These are phyloP conservation scores for Euphrasia confusa DNA, from an alignment of 257 asterid species.

Conservation along the genomic window DNA sequence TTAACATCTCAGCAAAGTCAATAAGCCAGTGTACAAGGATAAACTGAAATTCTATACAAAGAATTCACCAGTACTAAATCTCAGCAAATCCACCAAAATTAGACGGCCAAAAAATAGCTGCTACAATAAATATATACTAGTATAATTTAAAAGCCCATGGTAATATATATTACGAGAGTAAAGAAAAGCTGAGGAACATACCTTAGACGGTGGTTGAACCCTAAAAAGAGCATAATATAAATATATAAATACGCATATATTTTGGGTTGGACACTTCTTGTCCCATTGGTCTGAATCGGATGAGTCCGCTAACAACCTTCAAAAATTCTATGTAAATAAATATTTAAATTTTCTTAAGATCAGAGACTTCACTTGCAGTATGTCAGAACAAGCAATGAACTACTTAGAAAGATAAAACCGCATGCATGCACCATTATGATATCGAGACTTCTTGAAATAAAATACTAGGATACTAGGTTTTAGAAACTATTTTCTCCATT, in stretches of 20 bases:
- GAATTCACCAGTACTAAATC: background rate
- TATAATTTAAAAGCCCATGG: constrained; percentile 5
- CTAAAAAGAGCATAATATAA: too few species aligned
- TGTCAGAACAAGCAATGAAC: background rate
- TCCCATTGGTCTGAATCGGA: background rate
- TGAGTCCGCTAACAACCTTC: background rate
- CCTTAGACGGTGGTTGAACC: background rate
- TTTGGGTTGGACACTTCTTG: too few species aligned
- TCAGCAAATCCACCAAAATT: background rate
- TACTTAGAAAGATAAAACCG: background rate
- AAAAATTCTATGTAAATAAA: background rate
- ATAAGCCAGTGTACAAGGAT: background rate
- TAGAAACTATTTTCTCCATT: too few species aligned
- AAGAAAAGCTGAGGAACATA: constrained; percentile 5
- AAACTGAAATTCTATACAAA: background rate
- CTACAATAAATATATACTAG: background rate
- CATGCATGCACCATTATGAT: background rate
- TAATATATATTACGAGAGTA: background rate
- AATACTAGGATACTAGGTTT: too few species aligned
- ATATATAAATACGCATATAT: background rate
- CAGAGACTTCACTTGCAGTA: background rate
- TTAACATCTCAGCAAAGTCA: background rate
- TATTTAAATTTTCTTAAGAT: background rate
- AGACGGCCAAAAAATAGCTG: background rate
- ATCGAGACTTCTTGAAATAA: too few species aligned